Evolutionary conservation across 768 basidiomycete species (phyloP).

Genomic region (Lentinula sp.): DNA sequence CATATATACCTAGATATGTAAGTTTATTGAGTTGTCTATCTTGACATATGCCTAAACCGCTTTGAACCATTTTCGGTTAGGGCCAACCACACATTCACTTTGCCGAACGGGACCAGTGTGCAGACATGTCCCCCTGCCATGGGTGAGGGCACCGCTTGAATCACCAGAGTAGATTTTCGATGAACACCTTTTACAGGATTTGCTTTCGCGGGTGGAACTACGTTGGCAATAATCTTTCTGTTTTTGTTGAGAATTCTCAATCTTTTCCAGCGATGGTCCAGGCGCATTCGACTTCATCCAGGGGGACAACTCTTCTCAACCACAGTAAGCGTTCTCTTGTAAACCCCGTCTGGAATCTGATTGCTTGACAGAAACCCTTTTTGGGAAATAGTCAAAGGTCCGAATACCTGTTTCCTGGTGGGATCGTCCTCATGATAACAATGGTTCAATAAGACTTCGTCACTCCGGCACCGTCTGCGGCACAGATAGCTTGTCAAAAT

Average conservation of each 20-base stretch:
- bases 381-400: conserved; percentile 75
- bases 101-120: conserved; percentile 61
- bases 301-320: conserved; percentile 56
- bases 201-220: conserved; percentile 76
- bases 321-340: conserved; percentile 37
- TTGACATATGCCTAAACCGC: not conserved
- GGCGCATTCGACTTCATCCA: conserved; percentile 76
- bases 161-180: not conserved
- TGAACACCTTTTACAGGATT: conserved; percentile 39
- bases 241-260: not conserved
- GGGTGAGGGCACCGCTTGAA: conserved; percentile 35
- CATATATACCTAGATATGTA: conserved; percentile 70
- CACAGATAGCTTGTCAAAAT: conserved; percentile 63
- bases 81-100: conserved; percentile 56
- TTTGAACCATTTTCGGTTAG: conserved; percentile 22
- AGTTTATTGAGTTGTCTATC: conserved; percentile 14
- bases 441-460: conserved; percentile 38
- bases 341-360: not conserved
- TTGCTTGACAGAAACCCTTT: conserved; percentile 55
- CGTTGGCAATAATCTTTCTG: conserved; percentile 30
- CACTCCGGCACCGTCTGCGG: conserved; percentile 56
- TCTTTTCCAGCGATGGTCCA: conserved; percentile 58
- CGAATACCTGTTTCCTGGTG: not conserved
- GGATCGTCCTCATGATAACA: not conserved
- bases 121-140: conserved; percentile 76